Evolutionary conservation across 257 asterid genomes (phyloP).

Genomic region (Petunia secreta): DNA sequence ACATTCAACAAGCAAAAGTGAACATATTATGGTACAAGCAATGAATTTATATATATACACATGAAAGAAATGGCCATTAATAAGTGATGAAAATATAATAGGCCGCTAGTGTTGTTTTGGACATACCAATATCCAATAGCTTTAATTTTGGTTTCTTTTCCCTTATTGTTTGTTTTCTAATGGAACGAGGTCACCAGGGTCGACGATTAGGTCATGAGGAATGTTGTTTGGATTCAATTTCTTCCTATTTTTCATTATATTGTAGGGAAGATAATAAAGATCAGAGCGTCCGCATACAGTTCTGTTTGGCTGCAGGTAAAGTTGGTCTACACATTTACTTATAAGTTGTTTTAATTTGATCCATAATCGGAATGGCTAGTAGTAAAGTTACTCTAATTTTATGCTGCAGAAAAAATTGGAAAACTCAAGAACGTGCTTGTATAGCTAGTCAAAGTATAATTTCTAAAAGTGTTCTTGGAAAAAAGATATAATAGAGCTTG

Average conservation of each 20-base stretch:
- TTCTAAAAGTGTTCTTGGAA: too few species aligned
- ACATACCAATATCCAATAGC: background rate
- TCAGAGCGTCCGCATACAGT: background rate
- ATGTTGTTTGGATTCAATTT: background rate
- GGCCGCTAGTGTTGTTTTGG: background rate
- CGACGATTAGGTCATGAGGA: background rate
- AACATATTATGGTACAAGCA: background rate
- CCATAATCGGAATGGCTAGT: background rate
- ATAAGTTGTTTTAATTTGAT: background rate
- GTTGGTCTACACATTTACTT: conserved; percentile 14
- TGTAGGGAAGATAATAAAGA: background rate
- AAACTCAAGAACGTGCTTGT: too few species aligned
- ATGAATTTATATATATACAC: background rate
- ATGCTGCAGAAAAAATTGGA: too few species aligned
- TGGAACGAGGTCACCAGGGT: background rate
- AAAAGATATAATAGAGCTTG: too few species aligned
- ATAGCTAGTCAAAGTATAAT: too few species aligned
- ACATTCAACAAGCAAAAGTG: background rate
- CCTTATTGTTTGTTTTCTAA: background rate
- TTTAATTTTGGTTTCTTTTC: conserved; percentile 20
- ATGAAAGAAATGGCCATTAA: background rate
- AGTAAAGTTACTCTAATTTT: too few species aligned
- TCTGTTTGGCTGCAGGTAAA: background rate
- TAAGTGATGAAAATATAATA: background rate
- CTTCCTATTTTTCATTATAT: background rate